Base-by-base conservation (phyloP, 2,329 filamentous ascomycete genomes). In the Penicillium brasilianum region DNA sequence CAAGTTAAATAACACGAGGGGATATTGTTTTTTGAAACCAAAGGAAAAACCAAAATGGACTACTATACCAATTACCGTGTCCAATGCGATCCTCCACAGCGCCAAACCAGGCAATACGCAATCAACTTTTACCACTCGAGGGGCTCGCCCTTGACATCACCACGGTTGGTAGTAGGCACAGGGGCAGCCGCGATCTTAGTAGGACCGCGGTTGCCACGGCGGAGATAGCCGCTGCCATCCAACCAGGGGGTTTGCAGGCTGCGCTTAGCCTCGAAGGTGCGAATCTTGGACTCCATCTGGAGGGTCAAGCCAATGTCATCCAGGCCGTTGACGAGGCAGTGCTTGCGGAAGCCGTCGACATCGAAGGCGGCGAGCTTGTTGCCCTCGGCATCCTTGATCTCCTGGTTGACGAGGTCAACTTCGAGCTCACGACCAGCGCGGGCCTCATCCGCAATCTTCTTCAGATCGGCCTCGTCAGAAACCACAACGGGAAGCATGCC, bases 301-400 rank as follows among this genome's bases (percentile, higher is more conserved):
- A 97, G 92, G 6, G 94, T 98, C 66, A 98, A 81, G 37, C 94
- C 94, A 72, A 98, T 98, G 71, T 98, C 95, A 75, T 98, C 94
- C 10, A 98, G 87, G 0, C 94, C 94, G 74, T 98, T 96, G 71
- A 96, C 78, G 54, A 98, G 81, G 78, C 94, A 98, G 81, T 98
- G 92, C 81, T 96, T 96, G 75, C 93, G 84, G 84, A 98, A 98
- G 79, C 90, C 87, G 75, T 98, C 94, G 6, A 97, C 91, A 0
- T 97, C 90, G 73, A 98, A 98, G 43, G 80, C 78, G 73, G 89
- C 89, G 56, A 98, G 85, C 68, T 87, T 86, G 64, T 87, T 88
- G 66, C 94, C 94, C 18, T 85, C 80, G 0, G 86, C 88, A 67
- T 91, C 88, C 74, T 90, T 92, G 80, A 98, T 89, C 55, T 88